Conservation (phyloP, 2,329 filamentous ascomycete species). For the Fusarium acutatum region DNA sequence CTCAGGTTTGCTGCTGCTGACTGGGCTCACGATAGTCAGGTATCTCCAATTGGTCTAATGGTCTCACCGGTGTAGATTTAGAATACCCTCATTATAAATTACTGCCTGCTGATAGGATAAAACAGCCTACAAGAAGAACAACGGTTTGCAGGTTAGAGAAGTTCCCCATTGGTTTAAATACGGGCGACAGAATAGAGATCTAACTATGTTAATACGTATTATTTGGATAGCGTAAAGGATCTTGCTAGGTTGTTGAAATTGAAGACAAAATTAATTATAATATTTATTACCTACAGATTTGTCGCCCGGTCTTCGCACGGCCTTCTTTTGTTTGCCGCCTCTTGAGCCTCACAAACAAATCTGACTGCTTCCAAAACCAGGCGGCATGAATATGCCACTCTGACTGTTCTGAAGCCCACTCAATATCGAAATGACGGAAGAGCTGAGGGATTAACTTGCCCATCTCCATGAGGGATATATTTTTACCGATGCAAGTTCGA, state of each 20-base stretch:
- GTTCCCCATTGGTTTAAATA: no score
- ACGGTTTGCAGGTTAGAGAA: no score
- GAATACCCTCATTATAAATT: no score
- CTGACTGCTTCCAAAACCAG: neutral
- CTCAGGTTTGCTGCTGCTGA: neutral
- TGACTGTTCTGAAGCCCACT: neutral
- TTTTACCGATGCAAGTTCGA: neutral
- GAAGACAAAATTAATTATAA: no score
- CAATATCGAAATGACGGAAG: neutral
- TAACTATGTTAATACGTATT: no score
- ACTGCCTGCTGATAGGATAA: no score
- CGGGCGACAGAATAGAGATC: no score
- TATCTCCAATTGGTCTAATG: neutral
- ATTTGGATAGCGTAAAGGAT: no score
- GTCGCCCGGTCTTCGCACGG: rapidly evolving
- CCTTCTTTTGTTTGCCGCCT: neutral
- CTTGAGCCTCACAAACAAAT: neutral
- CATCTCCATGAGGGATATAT: neutral
- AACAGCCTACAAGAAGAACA: no score
- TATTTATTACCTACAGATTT: no score
- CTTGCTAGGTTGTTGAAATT: no score
- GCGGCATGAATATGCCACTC: neutral
- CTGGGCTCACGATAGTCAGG: neutral
- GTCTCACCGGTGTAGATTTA: neutral
- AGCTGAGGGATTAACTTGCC: neutral